Base-by-base conservation (phyloP, 1,284 basidiomycete species). In the Pholiota adiposa region DNA sequence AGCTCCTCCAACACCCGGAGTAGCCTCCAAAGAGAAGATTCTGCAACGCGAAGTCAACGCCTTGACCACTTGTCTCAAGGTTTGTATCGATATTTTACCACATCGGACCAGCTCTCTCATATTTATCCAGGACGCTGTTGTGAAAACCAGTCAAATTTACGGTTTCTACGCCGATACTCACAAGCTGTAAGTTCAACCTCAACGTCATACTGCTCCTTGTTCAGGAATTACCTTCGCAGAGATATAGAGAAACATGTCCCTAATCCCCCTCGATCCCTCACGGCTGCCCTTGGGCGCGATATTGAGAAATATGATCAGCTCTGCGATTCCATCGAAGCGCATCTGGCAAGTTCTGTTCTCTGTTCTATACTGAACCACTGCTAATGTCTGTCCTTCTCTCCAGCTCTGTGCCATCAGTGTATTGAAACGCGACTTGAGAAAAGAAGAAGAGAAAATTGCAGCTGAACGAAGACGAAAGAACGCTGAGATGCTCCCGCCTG, bases 301-400 rank as follows among this genome's bases (percentile, higher is more conserved):
- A 75, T 92, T 1, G 89, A 90, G 69, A 86, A 83, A 67, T 93
- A 89, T 65, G 89, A 92, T 67, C 89, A 90, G 65, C 66, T 92
- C 6, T 91, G 89, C 63, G 90, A 93, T 68, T 77, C 83, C 2
- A 83, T 93, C 53, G 90, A 92, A 69, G 80, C 84, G 36, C 84
- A 86, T 55, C 68, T 93, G 62, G 90, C 87, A 70, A 72, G 85
- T 69, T 46, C 33, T 27, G 41, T 46, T 41, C 38, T n/a, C 16
- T 21, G 23, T 36, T 12, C 9, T 23, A 7, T 29, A 29, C 14
- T 31, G 6, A 46, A 21, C n/a, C 3, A 50, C 4, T 34, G 29
- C 27, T 25, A 46, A 58, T 34, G 61, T 29, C 29, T 43, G 16
- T 23, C 29, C 25, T 48, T 16, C 23, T 25, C n/a, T 29, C 27